Base-by-base conservation (phyloP, 192 early-diverging fungal species). In the Rhizoclosmatium globosum region DNA sequence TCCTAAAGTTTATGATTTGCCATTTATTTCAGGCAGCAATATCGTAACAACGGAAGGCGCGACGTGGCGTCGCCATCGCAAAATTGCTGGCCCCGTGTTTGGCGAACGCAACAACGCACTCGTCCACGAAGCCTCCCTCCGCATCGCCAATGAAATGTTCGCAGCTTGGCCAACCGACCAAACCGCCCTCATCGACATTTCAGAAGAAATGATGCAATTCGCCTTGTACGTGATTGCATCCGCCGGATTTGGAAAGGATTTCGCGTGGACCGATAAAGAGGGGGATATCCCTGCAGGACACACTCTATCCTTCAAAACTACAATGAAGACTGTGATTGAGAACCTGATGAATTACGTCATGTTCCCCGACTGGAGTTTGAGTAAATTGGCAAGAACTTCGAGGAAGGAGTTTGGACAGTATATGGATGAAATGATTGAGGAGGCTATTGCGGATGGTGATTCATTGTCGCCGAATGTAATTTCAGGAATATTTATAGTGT, bases 41-140 rank as follows among this genome's bases (percentile, higher is more conserved):
- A 67, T 84, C 41, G 57, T 84, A 39, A 81, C 82, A 58, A 78
- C 79, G 17, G 76, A 81, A 61, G 45, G 67, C 2, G 79, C 58
- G 11, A 76, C 78, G 47, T 84, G 82, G 82, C 56, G 76, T 15
- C 56, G 67, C 43, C 82, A 84, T 48, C 82, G 77, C 39, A 76
- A 78, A 60, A 78, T 80, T 50, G 66, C 57, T 41, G 79, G 75
- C 4, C 82, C 82, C 1, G 59, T 39, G 43, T 84, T 84, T 60
- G 53, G 59, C 1, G 82, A 84, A 66, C 45, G 57, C 21, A 78
- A 81, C 66, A 81, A 79, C 71, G 64, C 58, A 21, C 44, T 61
- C 58, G 82, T 84, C 6, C 70, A 71, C 47, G 57, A 77, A 31
- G 38, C 31, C n/a, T 78, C 78, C 41, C 9, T 71, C 31, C 3